A percentile compares a stretch with the other conserved stretches of the same genome.
phyloP scores from a whole-genome alignment of 163 green algal species.

The Chlamydomonas reinhardtii region DNA sequence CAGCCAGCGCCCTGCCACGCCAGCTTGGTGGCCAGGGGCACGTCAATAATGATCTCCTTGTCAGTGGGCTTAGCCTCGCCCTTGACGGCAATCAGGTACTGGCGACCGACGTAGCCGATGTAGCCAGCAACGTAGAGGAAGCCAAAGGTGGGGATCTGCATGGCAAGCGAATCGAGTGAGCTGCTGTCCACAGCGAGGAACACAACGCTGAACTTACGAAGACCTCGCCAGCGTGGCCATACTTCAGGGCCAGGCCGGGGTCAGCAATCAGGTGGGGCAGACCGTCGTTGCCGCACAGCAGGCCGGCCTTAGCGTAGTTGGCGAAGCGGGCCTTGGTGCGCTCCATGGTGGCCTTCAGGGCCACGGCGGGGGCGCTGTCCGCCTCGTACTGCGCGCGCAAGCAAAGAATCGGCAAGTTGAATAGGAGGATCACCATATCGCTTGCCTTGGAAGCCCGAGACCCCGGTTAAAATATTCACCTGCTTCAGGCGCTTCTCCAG shows the following conservation, averaged over 20 bases:
- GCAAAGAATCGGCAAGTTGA: too few species aligned
- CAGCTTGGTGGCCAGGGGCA: constrained; percentile 87
- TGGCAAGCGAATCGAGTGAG: background rate
- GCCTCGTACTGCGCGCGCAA: constrained; percentile 85
- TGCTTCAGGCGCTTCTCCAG: constrained; percentile 94
- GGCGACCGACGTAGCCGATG: constrained; percentile 94
- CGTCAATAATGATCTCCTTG: constrained; percentile 99
- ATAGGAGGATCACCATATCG: too few species aligned
- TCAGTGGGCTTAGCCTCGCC: constrained; percentile 87
- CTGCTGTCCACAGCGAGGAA: too few species aligned
- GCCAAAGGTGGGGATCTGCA: constrained; percentile 93
- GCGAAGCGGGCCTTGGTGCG: constrained; percentile 94
- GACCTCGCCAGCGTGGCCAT: constrained; percentile 94
- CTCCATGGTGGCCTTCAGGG: constrained; percentile 95
- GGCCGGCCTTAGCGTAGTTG: constrained; percentile 91
- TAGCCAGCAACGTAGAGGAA: constrained; percentile 99
- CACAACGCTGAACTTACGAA: constrained; percentile 77
- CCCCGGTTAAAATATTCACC: constrained; percentile 52
- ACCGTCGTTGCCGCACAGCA: constrained; percentile 97
- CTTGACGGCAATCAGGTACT: constrained; percentile 88
- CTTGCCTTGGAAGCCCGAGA: too few species aligned
- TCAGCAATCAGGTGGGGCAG: constrained; percentile 98
- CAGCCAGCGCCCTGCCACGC: constrained; percentile 84
- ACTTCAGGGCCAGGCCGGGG: constrained; percentile 93
- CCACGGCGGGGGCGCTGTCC: constrained; percentile 88